phyloP scores from a whole-genome alignment of 1,139 yeast species.

The Nakaseomyces delphensis region DNA sequence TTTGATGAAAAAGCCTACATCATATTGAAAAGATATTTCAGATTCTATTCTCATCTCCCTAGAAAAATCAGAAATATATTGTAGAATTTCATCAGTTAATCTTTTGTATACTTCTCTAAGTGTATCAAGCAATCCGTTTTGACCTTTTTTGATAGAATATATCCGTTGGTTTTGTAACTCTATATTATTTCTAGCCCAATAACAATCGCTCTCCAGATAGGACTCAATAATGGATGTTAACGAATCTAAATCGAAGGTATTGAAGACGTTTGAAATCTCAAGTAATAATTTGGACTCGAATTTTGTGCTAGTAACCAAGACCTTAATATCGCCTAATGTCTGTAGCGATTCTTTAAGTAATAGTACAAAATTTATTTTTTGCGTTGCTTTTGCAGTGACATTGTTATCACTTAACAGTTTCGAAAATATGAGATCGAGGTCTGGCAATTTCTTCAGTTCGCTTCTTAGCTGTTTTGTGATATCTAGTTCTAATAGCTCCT shows the following conservation, averaged over 20 bases:
- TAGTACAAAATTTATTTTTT: slow-evolving; percentile 36
- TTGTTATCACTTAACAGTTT: slow-evolving; percentile 25
- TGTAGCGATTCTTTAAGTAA: slow-evolving; percentile 33
- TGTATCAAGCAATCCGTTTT: slow-evolving; percentile 41
- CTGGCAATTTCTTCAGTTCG: slow-evolving; percentile 30
- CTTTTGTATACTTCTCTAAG: slow-evolving; percentile 37
- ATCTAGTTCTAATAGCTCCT: slow-evolving; percentile 28
- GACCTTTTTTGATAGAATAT: slow-evolving; percentile 38
- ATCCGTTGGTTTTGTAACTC: slow-evolving; percentile 39
- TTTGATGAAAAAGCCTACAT: slow-evolving; percentile 33
- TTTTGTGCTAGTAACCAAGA: neutral
- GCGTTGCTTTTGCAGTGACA: slow-evolving; percentile 26
- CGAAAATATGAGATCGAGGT: slow-evolving; percentile 35
- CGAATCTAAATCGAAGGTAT: neutral
- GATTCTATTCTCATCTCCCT: slow-evolving; percentile 24
- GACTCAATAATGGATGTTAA: slow-evolving; percentile 27
- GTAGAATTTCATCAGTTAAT: slow-evolving; percentile 33
- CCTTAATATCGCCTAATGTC: slow-evolving; percentile 10
- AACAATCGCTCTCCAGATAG: slow-evolving; percentile 36
- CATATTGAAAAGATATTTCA: slow-evolving; percentile 33
- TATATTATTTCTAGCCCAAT: slow-evolving; percentile 35
- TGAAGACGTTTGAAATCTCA: neutral
- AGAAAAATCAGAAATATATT: slow-evolving; percentile 23
- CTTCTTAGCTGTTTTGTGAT: slow-evolving; percentile 19
- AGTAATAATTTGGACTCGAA: neutral